Evolutionary conservation across 495 filamentous ascomycete species (phyloP).

Genomic region (Penicillium salamii): DNA sequence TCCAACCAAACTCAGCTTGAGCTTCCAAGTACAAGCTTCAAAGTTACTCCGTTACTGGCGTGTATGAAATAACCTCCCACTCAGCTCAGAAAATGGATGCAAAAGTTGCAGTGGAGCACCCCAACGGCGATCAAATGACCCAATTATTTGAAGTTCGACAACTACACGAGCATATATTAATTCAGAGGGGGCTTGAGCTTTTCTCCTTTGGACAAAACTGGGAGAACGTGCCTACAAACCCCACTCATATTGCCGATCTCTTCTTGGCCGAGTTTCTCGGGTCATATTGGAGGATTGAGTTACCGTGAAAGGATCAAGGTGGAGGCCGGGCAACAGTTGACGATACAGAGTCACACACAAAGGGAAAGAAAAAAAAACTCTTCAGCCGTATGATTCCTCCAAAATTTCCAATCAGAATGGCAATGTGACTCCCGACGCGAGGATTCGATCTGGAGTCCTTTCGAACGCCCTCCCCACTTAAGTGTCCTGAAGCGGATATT

Average conservation of each 20-base stretch:
- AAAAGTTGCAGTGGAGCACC: conserved; percentile 5
- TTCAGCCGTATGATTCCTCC: not conserved
- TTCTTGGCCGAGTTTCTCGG: conserved; percentile 3
- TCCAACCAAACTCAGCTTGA: not conserved
- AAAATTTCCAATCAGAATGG: not conserved
- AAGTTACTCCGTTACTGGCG: conserved; percentile 16
- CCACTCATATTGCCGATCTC: conserved; percentile 10
- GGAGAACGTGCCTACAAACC: conserved; percentile 3
- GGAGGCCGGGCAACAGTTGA: not conserved
- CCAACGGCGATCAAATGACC: conserved; percentile 8
- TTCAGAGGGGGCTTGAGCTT: conserved; percentile 1
- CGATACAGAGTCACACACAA: not conserved
- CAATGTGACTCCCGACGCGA: not conserved
- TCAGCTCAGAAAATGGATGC: conserved; percentile 2
- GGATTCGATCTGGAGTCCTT: not conserved
- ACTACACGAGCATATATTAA: conserved; percentile 1
- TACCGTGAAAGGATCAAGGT: not conserved
- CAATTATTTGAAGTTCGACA: not conserved
- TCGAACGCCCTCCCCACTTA: conserved; percentile 1
- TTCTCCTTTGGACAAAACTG: not conserved
- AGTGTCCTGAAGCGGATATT: not conserved
- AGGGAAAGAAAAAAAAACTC: not conserved
- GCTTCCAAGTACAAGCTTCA: not conserved
- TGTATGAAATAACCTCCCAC: conserved; percentile 4
- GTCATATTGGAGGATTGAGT: not conserved